Conservation (phyloP, 257 asterid genomes). For the Nicotiana benthamiana region DNA sequence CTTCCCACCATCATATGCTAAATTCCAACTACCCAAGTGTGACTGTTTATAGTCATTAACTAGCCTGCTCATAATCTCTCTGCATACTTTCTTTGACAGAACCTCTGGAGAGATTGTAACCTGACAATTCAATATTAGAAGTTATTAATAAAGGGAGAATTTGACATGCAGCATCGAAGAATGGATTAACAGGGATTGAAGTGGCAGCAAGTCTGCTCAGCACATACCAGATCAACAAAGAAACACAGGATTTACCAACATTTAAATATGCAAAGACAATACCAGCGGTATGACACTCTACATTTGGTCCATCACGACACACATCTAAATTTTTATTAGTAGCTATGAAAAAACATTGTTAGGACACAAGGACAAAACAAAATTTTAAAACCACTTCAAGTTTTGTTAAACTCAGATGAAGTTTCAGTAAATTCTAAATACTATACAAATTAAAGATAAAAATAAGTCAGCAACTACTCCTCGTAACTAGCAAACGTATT, state of each 20-base stretch:
- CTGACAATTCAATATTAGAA: constrained; percentile 17
- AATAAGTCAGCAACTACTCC: neutral
- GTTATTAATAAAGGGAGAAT: neutral
- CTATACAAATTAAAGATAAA: neutral
- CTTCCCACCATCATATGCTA: constrained; percentile 77
- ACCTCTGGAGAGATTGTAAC: constrained; percentile 66
- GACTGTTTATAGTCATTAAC: constrained; percentile 17
- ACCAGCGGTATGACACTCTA: neutral
- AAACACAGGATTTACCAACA: neutral
- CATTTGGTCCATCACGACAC: neutral
- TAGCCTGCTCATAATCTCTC: constrained; percentile 32
- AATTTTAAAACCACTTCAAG: neutral
- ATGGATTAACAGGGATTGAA: neutral
- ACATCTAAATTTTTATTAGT: neutral
- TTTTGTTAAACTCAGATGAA: neutral
- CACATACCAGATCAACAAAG: neutral
- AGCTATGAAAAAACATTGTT: neutral
- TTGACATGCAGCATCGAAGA: no score
- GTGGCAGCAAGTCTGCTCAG: no score
- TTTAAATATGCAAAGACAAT: neutral
- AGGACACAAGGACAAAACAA: neutral
- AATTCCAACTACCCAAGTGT: constrained; percentile 29
- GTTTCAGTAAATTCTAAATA: neutral
- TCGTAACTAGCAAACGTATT: neutral
- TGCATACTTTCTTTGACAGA: constrained; percentile 41